phyloP scores from a whole-genome alignment of 1,139 yeast genomes.

The Geotrichum histeridarum region DNA sequence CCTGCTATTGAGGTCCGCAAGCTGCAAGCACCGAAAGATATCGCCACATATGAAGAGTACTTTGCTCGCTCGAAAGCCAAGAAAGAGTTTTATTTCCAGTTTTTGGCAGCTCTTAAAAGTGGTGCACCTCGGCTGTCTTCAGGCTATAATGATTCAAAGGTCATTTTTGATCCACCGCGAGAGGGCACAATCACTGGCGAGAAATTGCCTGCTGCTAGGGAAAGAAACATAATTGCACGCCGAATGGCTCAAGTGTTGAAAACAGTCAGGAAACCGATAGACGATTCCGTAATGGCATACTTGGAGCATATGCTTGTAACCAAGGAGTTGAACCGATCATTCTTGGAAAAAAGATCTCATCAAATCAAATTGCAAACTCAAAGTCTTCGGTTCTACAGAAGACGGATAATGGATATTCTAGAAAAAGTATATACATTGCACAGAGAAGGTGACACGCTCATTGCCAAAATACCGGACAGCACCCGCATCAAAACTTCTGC shows the following conservation, averaged over 20 bases:
- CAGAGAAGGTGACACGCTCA: slow-evolving; percentile 13
- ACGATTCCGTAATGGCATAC: slow-evolving; percentile 22
- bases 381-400: slow-evolving; percentile 20
- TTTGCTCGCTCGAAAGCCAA: not conserved
- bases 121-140: slow-evolving; percentile 9
- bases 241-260: slow-evolving; percentile 19
- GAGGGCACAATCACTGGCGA: slow-evolving; percentile 26
- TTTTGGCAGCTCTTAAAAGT: slow-evolving; percentile 20
- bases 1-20: slow-evolving; percentile 20
- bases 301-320: slow-evolving; percentile 13
- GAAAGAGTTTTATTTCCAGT: slow-evolving; percentile 21
- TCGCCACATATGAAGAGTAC: slow-evolving; percentile 16
- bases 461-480: slow-evolving; percentile 8
- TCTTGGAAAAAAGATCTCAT: not conserved
- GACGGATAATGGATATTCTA: slow-evolving; percentile 20
- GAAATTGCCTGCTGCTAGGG: slow-evolving; percentile 23
- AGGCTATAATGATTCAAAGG: slow-evolving; percentile 25
- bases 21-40: slow-evolving; percentile 21
- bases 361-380: not conserved
- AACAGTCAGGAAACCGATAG: slow-evolving; percentile 24
- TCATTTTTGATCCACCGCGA: slow-evolving; percentile 20
- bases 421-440: not conserved
- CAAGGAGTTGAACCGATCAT: not conserved
- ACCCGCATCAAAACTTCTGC: slow-evolving; percentile 8
- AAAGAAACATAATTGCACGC: slow-evolving; percentile 22